A percentile compares a stretch with the other conserved stretches of the same genome.
These are phyloP conservation scores for Geotrichum siamense DNA, from an alignment of 1,139 yeast species.

Conservation along the genomic window DNA sequence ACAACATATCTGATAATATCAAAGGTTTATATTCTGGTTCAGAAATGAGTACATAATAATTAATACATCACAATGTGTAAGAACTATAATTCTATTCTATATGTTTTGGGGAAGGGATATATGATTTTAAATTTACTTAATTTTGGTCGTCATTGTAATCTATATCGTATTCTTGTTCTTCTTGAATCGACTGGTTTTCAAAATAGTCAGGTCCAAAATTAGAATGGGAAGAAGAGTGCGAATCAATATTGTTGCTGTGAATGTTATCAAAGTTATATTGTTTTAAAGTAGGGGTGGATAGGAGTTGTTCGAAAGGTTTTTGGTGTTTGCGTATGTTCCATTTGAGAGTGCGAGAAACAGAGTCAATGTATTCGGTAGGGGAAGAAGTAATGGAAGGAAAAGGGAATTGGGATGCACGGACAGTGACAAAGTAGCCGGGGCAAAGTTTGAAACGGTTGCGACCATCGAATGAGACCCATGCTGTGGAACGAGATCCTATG, in stretches of 20 bases:
- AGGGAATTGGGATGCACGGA: constrained; percentile 72
- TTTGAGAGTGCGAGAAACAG: constrained; percentile 72
- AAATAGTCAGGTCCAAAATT: neutral
- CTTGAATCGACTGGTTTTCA: constrained; percentile 5
- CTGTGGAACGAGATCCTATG: constrained; percentile 59
- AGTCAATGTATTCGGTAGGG: constrained; percentile 71
- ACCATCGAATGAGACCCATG: constrained; percentile 91
- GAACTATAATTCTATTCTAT: too few species aligned
- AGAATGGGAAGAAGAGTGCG: neutral
- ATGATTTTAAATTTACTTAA: too few species aligned
- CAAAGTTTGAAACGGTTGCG: constrained; percentile 62
- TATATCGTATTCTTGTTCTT: constrained; percentile 15
- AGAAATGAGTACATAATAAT: too few species aligned
- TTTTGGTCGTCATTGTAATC: constrained; percentile 14
- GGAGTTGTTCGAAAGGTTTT: constrained; percentile 46
- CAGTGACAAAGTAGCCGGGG: constrained; percentile 69
- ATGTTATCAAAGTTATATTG: constrained; percentile 4
- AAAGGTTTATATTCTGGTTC: too few species aligned
- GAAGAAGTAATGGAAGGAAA: constrained; percentile 77
- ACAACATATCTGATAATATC: too few species aligned
- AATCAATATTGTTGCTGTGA: too few species aligned
- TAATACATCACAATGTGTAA: too few species aligned
- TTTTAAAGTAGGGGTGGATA: constrained; percentile 5
- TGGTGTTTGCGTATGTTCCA: constrained; percentile 84
- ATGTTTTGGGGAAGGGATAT: too few species aligned